These are phyloP conservation scores for Dictyophora rubrovolvata DNA, from an alignment of 768 basidiomycete species.

Conservation along the genomic window DNA sequence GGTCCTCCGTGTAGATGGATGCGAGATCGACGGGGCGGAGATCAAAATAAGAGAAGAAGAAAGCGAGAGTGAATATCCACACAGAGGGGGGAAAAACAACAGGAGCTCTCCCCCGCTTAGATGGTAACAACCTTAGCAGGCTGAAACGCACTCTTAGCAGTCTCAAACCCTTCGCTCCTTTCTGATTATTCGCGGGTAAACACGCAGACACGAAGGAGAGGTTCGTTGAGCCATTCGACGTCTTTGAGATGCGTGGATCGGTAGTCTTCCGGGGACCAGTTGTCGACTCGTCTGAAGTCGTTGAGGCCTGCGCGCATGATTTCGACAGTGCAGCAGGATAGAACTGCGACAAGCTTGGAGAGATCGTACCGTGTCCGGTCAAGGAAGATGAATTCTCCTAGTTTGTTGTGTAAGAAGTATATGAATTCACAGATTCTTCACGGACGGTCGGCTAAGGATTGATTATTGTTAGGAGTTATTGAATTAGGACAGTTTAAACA, in stretches of 20 bases:
- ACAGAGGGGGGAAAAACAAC: too few relatives aligned
- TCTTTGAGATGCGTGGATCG: slow-evolving; percentile 20
- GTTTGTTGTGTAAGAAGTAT: slow-evolving; percentile 1
- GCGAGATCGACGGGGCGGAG: too few relatives aligned
- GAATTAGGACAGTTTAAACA: slow-evolving; percentile 5
- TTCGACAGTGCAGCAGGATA: slow-evolving; percentile 19
- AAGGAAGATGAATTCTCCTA: slow-evolving; percentile 24
- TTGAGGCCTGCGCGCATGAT: slow-evolving; percentile 20
- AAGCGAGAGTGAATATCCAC: too few relatives aligned
- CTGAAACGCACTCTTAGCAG: slow-evolving; percentile 8
- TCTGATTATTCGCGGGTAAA: slow-evolving; percentile 30
- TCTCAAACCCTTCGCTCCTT: slow-evolving; percentile 17
- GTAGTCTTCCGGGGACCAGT: slow-evolving; percentile 19
- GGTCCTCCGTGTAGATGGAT: too few relatives aligned
- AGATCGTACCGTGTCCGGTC: slow-evolving; percentile 26
- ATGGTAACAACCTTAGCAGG: not conserved
- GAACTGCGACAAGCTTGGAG: slow-evolving; percentile 23
- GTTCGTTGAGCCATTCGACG: slow-evolving; percentile 27
- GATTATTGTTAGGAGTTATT: not conserved
- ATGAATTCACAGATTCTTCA: slow-evolving; percentile 10
- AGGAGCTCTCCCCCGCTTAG: too few relatives aligned
- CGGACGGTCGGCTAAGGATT: slow-evolving; percentile 2
- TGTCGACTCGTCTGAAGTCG: slow-evolving; percentile 26
- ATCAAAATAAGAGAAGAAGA: too few relatives aligned
- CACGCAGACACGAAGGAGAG: slow-evolving; percentile 22